Conservation (phyloP, 2,329 filamentous ascomycete species). For the Colletotrichum truncatum region DNA sequence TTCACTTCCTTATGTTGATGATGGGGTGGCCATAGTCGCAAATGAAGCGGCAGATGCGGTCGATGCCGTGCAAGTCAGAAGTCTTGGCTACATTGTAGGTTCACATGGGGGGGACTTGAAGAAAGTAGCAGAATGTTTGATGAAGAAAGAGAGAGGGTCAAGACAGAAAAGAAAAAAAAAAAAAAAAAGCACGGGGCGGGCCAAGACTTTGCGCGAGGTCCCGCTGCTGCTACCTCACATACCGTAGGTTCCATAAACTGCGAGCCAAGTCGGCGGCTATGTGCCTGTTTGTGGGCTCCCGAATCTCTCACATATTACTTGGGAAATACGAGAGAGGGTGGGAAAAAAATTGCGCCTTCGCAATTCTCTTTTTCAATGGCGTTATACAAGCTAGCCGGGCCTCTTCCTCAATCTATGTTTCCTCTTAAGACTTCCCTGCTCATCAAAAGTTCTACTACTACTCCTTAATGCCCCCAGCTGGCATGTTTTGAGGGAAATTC, state of each 20-base stretch:
- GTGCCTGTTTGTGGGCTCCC: neutral
- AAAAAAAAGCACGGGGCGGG: neutral
- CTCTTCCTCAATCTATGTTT: neutral
- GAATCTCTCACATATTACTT: neutral
- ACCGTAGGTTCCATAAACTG: neutral
- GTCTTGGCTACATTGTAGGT: slow-evolving; percentile 12
- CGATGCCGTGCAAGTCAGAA: neutral
- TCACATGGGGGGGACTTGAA: neutral
- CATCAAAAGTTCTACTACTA: neutral
- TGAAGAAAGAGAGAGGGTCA: neutral
- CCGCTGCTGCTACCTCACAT: neutral
- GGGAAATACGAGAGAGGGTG: slow-evolving; percentile 8
- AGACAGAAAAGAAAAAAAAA: neutral
- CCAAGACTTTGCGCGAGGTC: slow-evolving; percentile 5
- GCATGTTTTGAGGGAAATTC: neutral
- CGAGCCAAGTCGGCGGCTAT: slow-evolving; percentile 14
- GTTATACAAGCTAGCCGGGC: slow-evolving; percentile 11
- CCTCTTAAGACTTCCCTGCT: neutral
- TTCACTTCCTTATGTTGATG: neutral
- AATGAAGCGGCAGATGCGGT: neutral
- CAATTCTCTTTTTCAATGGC: slow-evolving; percentile 10
- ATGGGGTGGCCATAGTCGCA: neutral
- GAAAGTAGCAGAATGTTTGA: too few species aligned
- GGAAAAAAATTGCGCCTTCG: slow-evolving; percentile 2
- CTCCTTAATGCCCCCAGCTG: neutral